A percentile compares a stretch with the other conserved stretches of the same genome.
phyloP scores from a whole-genome alignment of 2,329 filamentous ascomycete species.

The Bipolaris oryzae region DNA sequence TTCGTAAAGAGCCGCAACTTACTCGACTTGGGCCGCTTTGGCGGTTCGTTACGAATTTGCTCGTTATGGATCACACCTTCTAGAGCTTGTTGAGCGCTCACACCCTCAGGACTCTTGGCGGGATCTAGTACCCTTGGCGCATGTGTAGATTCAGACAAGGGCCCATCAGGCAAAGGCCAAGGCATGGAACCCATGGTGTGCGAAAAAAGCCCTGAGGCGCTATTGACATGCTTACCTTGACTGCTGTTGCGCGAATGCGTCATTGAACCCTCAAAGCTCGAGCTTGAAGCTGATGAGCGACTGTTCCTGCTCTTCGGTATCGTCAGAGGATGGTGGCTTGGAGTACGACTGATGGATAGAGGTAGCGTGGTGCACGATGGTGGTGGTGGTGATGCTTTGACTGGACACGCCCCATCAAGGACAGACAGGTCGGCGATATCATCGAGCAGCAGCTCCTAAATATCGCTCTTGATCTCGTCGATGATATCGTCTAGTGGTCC shows the following conservation, averaged over 20 bases:
- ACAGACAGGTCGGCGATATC: constrained; percentile 16
- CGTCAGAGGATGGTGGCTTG: constrained; percentile 38
- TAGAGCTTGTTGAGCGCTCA: constrained; percentile 16
- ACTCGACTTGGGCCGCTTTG: constrained; percentile 25
- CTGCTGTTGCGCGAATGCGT: constrained; percentile 21
- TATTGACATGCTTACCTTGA: constrained; percentile 12
- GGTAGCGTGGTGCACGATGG: constrained; percentile 34
- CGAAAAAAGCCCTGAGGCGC: constrained; percentile 11
- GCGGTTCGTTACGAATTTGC: constrained; percentile 1
- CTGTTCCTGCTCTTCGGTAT: constrained; percentile 43
- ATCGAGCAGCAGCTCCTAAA: constrained; percentile 30
- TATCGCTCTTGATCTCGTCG: constrained; percentile 39
- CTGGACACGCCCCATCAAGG: constrained; percentile 24
- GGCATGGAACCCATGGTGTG: constrained; percentile 1
- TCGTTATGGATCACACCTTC: constrained; percentile 10
- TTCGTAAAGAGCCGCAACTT: constrained; percentile 27
- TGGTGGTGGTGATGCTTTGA: constrained; percentile 27
- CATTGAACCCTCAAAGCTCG: constrained; percentile 26
- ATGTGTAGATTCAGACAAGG: background rate
- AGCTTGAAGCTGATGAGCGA: constrained; percentile 36
- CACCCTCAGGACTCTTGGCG: constrained; percentile 9
- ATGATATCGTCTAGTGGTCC: constrained; percentile 46
- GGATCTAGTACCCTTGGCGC: background rate
- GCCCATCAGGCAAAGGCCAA: constrained; percentile 23
- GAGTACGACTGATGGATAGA: constrained; percentile 38